These are phyloP conservation scores for Rhodotorula paludigena DNA, from an alignment of 768 basidiomycete species.

Conservation along the genomic window DNA sequence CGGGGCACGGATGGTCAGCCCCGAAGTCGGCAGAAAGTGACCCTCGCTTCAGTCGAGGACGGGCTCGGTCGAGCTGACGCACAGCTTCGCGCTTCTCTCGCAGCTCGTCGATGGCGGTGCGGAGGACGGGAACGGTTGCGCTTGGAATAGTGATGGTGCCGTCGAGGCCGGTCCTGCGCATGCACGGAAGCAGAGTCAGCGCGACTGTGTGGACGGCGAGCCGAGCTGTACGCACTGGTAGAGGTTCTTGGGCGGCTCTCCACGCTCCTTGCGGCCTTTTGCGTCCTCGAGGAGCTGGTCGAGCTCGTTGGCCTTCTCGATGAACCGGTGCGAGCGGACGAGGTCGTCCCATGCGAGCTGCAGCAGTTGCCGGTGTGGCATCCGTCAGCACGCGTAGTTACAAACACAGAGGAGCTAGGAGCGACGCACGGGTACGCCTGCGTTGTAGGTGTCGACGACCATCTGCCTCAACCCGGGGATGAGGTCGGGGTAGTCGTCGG, in stretches of 20 bases:
- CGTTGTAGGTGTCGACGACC: conserved; percentile 6
- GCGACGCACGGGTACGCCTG: conserved; percentile 6
- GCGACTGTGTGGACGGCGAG: not conserved
- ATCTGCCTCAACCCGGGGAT: conserved; percentile 1
- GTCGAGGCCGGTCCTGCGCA: conserved; percentile 17
- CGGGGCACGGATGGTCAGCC: rapidly evolving
- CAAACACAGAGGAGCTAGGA: not conserved
- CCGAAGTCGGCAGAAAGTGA: not conserved
- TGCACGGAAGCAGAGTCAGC: not conserved
- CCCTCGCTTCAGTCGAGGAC: too few relatives aligned
- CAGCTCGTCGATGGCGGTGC: not conserved
- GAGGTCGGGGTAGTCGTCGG: conserved; percentile 15
- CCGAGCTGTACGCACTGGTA: conserved; percentile 10
- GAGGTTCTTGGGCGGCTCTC: conserved; percentile 1
- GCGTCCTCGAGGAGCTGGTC: conserved; percentile 10
- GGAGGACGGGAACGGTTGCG: conserved; percentile 12
- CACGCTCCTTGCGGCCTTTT: not conserved
- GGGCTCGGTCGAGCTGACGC: not conserved
- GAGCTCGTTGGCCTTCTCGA: conserved; percentile 20
- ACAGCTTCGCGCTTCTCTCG: conserved; percentile 17
- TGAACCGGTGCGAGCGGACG: not conserved
- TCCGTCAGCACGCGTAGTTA: not conserved
- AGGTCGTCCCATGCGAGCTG: conserved; percentile 26
- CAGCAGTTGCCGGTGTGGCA: too few relatives aligned
- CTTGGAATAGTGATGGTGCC: conserved; percentile 16